A percentile compares a stretch with the other conserved stretches of the same genome.
phyloP scores from a whole-genome alignment of 2,329 filamentous ascomycete genomes.

The Septoria petroselini region DNA sequence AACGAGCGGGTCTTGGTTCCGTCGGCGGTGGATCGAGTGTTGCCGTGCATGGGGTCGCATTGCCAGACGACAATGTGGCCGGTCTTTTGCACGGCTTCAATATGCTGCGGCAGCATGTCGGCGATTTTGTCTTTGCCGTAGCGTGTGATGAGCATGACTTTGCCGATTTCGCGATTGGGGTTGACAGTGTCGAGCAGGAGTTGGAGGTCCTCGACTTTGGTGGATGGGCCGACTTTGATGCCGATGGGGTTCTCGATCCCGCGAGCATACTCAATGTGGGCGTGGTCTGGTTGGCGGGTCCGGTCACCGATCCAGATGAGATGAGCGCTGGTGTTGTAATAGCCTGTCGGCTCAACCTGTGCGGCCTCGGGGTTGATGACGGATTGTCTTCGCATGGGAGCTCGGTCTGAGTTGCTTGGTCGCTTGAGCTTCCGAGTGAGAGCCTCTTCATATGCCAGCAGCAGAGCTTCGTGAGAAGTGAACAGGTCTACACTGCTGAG shows the following conservation, averaged over 20 bases:
- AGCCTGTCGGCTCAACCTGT: constrained; percentile 52
- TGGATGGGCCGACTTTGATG: constrained; percentile 90
- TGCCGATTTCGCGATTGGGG: constrained; percentile 75
- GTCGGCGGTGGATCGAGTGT: constrained; percentile 62
- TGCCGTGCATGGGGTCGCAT: constrained; percentile 98
- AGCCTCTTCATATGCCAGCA: constrained; percentile 90
- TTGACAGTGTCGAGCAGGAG: constrained; percentile 81
- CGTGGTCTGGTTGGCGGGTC: constrained; percentile 87
- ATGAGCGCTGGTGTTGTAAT: constrained; percentile 92
- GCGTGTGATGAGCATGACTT: constrained; percentile 92
- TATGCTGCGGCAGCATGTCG: constrained; percentile 75
- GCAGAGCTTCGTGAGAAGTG: constrained; percentile 90
- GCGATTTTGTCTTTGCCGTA: constrained; percentile 80
- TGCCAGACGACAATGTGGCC: constrained; percentile 85
- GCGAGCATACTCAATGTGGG: constrained; percentile 95
- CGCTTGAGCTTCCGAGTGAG: constrained; percentile 73
- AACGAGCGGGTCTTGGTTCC: constrained; percentile 94
- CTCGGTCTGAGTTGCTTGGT: constrained; percentile 49
- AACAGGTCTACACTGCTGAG: constrained; percentile 91
- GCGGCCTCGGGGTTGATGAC: background rate
- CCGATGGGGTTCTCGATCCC: constrained; percentile 95
- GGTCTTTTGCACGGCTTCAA: constrained; percentile 79
- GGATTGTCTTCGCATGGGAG: constrained; percentile 5
- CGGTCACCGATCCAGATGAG: constrained; percentile 99
- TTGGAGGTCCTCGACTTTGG: constrained; percentile 71